phyloP scores from a whole-genome alignment of 1,139 yeast genomes.

The Suhomyces bribrorum region DNA sequence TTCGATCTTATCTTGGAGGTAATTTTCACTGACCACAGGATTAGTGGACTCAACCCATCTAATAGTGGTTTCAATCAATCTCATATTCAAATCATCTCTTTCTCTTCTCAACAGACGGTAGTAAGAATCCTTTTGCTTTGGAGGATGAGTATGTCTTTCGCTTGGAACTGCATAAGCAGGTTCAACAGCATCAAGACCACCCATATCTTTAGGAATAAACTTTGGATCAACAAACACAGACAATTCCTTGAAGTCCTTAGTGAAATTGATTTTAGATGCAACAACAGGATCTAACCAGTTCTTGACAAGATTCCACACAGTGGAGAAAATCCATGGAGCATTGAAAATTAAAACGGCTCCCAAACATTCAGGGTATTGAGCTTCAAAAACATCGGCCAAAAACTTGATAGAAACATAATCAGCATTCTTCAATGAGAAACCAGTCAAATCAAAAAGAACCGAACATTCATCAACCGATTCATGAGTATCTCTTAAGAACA shows the following conservation, averaged over 20 bases:
- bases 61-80: slow-evolving; percentile 38
- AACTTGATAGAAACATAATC: slow-evolving; percentile 47
- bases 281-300: slow-evolving; percentile 51
- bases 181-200: slow-evolving; percentile 37
- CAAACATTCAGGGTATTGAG: slow-evolving; percentile 51
- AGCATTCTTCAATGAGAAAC: slow-evolving; percentile 48
- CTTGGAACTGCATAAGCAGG: slow-evolving; percentile 34
- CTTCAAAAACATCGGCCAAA: slow-evolving; percentile 47
- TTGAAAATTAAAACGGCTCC: slow-evolving; percentile 43
- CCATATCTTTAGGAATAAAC: slow-evolving; percentile 42
- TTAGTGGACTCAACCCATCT: slow-evolving; percentile 47
- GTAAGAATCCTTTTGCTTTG: slow-evolving; percentile 29
- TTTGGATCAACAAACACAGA: slow-evolving; percentile 32
- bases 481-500: slow-evolving; percentile 37
- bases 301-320: slow-evolving; percentile 49
- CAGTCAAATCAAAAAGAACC: slow-evolving; percentile 48
- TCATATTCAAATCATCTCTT: slow-evolving; percentile 34
- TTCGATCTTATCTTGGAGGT: slow-evolving; percentile 42
- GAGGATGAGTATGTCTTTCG: slow-evolving; percentile 30
- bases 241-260: slow-evolving; percentile 40
- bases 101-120: slow-evolving; percentile 31
- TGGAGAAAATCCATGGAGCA: slow-evolving; percentile 53
- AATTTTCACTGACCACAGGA: slow-evolving; percentile 39
- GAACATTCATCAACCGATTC: slow-evolving; percentile 41
- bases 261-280: slow-evolving; percentile 47